phyloP scores from a whole-genome alignment of 2,329 filamentous ascomycete species.

The Fusarium equiseti region DNA sequence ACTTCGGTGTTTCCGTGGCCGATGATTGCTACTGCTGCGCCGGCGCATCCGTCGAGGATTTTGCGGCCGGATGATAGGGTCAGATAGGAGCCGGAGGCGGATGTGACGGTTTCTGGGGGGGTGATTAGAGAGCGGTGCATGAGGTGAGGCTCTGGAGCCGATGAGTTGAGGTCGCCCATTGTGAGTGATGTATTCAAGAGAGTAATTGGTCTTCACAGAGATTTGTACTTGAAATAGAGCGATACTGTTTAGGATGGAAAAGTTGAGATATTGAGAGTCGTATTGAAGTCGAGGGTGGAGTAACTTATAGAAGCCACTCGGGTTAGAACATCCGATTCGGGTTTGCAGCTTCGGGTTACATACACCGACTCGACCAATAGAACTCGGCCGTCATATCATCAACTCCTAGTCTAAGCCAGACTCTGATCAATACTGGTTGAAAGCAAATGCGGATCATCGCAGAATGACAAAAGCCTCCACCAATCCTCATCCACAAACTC shows the following conservation, averaged over 20 bases:
- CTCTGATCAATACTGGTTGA: slow-evolving; percentile 28
- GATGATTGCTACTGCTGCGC: slow-evolving; percentile 69
- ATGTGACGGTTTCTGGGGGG: slow-evolving; percentile 54
- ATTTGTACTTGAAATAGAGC: fast-evolving
- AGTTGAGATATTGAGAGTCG: not conserved
- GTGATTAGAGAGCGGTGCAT: slow-evolving; percentile 53
- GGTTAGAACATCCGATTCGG: slow-evolving; percentile 7
- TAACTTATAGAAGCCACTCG: slow-evolving; percentile 13
- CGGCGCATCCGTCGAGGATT: slow-evolving; percentile 78
- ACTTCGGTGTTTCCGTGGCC: slow-evolving; percentile 75
- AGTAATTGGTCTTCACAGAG: fast-evolving
- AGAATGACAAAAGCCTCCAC: slow-evolving; percentile 44
- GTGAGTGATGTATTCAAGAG: not conserved
- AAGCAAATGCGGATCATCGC: slow-evolving; percentile 45
- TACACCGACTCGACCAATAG: not conserved
- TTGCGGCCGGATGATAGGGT: slow-evolving; percentile 49
- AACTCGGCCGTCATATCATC: not conserved
- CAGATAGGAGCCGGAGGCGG: slow-evolving; percentile 56
- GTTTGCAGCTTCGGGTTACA: slow-evolving; percentile 22
- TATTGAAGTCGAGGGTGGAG: slow-evolving; percentile 1
- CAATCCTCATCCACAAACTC: slow-evolving; percentile 41
- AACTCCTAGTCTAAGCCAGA: not conserved
- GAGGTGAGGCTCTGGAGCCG: slow-evolving; percentile 38
- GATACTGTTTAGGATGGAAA: fast-evolving
- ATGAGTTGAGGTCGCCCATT: slow-evolving; percentile 11